A percentile compares a stretch with the other conserved stretches of the same genome.
Conservation (phyloP, 2,329 filamentous ascomycete species). For the Clarireedia sp. region DNA sequence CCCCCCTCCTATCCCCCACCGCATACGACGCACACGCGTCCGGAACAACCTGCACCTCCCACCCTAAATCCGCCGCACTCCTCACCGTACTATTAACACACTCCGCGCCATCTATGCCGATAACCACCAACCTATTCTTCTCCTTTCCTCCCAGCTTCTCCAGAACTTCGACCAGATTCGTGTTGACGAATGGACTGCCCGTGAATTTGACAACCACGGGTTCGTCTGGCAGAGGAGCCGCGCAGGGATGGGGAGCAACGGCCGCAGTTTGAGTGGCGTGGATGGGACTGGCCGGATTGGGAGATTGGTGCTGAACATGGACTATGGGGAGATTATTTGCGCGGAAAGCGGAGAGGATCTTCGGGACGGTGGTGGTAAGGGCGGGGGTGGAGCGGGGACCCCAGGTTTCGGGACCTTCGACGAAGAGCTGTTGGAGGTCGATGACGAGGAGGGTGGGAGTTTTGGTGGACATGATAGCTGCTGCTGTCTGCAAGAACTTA, state of each 20-base stretch:
- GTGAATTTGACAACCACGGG: constrained; percentile 15
- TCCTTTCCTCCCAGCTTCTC: constrained; percentile 5
- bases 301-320: constrained; percentile 19
- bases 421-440: constrained; percentile 20
- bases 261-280: constrained; percentile 10
- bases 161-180: neutral
- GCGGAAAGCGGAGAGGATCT: constrained; percentile 17
- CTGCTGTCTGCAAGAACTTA: too few species aligned
- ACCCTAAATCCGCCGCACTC: constrained; percentile 19
- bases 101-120: constrained; percentile 21
- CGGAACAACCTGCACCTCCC: constrained; percentile 17
- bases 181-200: constrained; percentile 18
- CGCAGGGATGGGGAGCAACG: constrained; percentile 14
- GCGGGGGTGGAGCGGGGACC: constrained; percentile 21
- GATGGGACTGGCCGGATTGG: constrained; percentile 11
- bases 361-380: constrained; percentile 13
- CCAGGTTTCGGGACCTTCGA: constrained; percentile 13
- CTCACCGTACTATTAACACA: constrained; percentile 20
- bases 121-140: constrained; percentile 14
- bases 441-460: constrained; percentile 15
- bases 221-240: constrained; percentile 12
- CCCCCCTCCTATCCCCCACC: neutral
- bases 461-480: neutral
- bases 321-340: constrained; percentile 13
- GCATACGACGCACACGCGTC: constrained; percentile 21